Base-by-base conservation (phyloP, 805 yeast species). In the Saccharomycopsis babjevae region DNA sequence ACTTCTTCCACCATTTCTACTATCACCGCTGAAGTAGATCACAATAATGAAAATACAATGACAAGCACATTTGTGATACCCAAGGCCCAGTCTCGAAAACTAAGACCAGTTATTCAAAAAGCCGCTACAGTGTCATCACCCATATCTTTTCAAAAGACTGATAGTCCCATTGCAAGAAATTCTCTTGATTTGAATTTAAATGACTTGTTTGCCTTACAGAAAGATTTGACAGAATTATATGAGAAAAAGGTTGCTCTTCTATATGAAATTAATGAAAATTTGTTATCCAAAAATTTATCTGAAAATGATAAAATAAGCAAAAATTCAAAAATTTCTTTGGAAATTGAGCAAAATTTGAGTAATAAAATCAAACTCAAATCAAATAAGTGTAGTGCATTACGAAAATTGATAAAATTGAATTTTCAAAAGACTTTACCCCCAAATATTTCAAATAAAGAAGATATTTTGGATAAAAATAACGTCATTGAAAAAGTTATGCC, bases 221-320 rank as follows among this genome's bases (percentile, higher is more conserved):
- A 39, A 7, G 57, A 54, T 10, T 50, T 63, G 42, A 63, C 61
- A 28, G 39, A 56, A 10, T 38, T 61, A 28, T 40, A 58, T n/a
- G 40, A 61, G 16, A 8, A 16, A n/a, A 63, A 63, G 36, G 61
- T 59, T 10, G 22, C 32, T 28, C 16, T 61, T n/a, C 18, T 62
- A 28, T 34, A 18, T 25, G n/a, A 52, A 25, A 57, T 62, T 15
- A 59, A 59, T 22, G 58, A 40, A 20, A 63, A 58, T 36, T 39
- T 61, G 5, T n/a, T 59, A 22, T 59, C 62, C 10, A 63, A 63
- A 46, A 61, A 57, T 54, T 55, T 63, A 28, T 59, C 62, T 18
- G 65, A 63, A 42, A 59, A 61, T 52, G 62, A 59, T 46, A 61
- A 61, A 43, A 25, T 58, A 3, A 40, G 56, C 32, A 57, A 36